phyloP scores from a whole-genome alignment of 306 rosid genomes.

The Sindora glabra region DNA sequence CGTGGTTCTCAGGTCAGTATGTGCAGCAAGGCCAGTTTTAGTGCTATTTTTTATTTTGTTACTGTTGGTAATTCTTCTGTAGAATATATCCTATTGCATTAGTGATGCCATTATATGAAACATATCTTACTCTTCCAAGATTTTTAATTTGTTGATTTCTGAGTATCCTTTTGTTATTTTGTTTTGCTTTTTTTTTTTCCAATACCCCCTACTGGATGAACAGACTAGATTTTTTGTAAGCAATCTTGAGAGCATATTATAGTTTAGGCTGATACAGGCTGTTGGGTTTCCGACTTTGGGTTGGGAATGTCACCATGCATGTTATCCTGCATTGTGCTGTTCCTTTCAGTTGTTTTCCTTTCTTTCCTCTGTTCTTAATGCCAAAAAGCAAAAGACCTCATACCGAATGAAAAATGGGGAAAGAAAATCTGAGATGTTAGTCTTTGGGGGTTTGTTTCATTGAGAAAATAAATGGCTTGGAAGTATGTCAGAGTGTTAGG shows the following conservation, averaged over 20 bases:
- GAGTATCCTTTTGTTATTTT: neutral
- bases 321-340: constrained; percentile 23
- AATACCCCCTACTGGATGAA: constrained; percentile 11
- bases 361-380: constrained; percentile 28
- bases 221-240: constrained; percentile 85
- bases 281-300: constrained; percentile 28
- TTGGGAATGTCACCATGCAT: constrained; percentile 21
- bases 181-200: neutral
- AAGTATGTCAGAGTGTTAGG: constrained; percentile 18
- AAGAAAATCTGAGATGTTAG: too few species aligned
- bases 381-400: constrained; percentile 27
- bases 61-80: neutral
- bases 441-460: too few species aligned
- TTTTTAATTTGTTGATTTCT: neutral
- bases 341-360: constrained; percentile 23
- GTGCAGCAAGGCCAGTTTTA: neutral
- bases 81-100: neutral
- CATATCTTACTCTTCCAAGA: neutral
- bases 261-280: too few species aligned
- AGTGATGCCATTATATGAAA: too few species aligned
- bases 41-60: neutral
- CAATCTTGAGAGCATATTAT: constrained; percentile 23
- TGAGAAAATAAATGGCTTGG: too few species aligned
- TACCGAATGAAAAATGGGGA: constrained; percentile 21
- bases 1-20: constrained; percentile 82